Base-by-base conservation (phyloP, 129 eudicot species). In the Sambucus nigra region DNA sequence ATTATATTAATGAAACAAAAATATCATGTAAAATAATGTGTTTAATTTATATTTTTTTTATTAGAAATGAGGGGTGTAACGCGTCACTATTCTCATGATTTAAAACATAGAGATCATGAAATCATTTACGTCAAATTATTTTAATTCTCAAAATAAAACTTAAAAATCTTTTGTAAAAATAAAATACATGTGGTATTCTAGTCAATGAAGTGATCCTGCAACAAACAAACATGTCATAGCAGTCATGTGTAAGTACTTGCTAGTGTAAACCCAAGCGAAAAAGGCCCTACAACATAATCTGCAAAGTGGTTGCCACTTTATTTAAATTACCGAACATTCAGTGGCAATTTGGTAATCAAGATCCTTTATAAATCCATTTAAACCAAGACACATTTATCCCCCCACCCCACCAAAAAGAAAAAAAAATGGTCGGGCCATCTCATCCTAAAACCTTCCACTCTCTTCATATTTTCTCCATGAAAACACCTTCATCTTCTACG, bases 231-330 rank as follows among this genome's bases (percentile, higher is more conserved):
- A 70, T 51, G 64, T 53, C 52, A 53, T 51, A 61, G 50, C 67
- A 52, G 60, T 53, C 52, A 53, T 55, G 60, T 57, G 71, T 48
- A 40, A 62, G 62, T 56, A 39, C 42, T 51, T 58, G 55, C 50
- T 57, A 45, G 25, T 55, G 66, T 57, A 66, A 71, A 68, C 45
- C 70, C 66, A 47, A 33, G 49, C 26, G 44, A 51, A 50, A 27
- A 62, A 47, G 63, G 69, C 60, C 71, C 9, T 24, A 64, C 69
- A 49, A 60, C 79, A 75, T 42, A 65, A 79, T 69, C 77, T 69
- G 76, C 79, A 76, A 86, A 76, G 87, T 82, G 51, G 75, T 76
- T 80, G 65, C 25, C 69, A 70, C 87, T 77, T 78, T 66, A 60
- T 69, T 77, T 27, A 62, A 80, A 54, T 75, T 74, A 60, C 87